Percentiles rank a stretch among this genome's conserved stretches.
These are phyloP conservation scores for Rhipidocladum racemiflorum DNA, from an alignment of 176 grass and related monocot species.

Conservation along the genomic window DNA sequence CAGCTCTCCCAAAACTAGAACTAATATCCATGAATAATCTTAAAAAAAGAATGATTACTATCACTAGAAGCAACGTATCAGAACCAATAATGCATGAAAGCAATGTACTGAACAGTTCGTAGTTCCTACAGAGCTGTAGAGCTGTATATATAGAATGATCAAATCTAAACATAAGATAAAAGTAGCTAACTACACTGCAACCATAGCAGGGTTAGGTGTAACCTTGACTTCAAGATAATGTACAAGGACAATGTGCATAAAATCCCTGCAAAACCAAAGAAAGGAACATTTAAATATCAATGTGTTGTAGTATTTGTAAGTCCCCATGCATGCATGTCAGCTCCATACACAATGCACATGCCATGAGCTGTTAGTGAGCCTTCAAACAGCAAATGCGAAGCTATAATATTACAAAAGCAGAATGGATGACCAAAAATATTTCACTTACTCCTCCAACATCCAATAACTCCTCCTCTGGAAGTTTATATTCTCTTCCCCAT, in stretches of 20 bases:
- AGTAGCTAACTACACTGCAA: constrained; percentile 5
- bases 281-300: constrained; percentile 8
- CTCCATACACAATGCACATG: neutral
- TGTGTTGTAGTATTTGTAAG: neutral
- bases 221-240: constrained; percentile 99
- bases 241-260: constrained; percentile 98
- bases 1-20: neutral
- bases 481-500: constrained; percentile 88
- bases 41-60: neutral
- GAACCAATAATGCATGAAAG: constrained; percentile 1
- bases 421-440: constrained; percentile 6
- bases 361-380: neutral
- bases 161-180: constrained; percentile 22
- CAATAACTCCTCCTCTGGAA: constrained; percentile 96
- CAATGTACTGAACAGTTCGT: neutral
- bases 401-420: constrained; percentile 8
- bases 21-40: neutral
- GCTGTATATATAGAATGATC: neutral
- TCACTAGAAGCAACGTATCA: neutral
- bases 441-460: constrained; percentile 95
- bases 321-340: neutral
- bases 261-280: constrained; percentile 66
- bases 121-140: neutral
- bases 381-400: neutral
- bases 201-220: constrained; percentile 24